Conservation (phyloP, 2,329 filamentous ascomycete species). For the Botrytis galanthina region DNA sequence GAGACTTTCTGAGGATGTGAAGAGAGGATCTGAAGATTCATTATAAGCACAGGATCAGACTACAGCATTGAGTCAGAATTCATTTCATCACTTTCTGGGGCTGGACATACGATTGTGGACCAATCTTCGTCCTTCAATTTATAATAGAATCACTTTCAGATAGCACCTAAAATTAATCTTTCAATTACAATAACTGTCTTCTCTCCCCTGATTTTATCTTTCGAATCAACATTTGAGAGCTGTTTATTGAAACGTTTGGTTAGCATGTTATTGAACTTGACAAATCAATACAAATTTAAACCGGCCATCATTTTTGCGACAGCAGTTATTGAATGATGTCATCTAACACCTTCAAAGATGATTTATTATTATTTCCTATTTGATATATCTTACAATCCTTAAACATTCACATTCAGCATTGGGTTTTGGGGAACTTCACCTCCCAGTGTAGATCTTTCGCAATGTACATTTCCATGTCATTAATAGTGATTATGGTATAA, state of each 20-base stretch:
- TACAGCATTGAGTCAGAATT: neutral
- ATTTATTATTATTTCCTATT: neutral
- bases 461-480: neutral
- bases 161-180: neutral
- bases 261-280: neutral
- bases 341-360: neutral
- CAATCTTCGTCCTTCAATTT: neutral
- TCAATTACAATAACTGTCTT: neutral
- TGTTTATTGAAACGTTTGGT: neutral
- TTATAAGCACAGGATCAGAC: neutral
- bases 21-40: neutral
- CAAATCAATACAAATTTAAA: too few species aligned
- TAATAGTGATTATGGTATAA: neutral
- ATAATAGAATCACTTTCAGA: neutral
- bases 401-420: too few species aligned
- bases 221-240: neutral
- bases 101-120: neutral
- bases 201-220: neutral
- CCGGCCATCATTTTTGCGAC: neutral
- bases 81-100: neutral
- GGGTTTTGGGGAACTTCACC: neutral
- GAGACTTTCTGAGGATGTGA: neutral
- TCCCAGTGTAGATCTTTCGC: neutral
- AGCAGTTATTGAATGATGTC: neutral
- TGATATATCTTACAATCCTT: neutral